phyloP scores from a whole-genome alignment of 805 yeast genomes.

The Sugiyamaella valdiviana region DNA sequence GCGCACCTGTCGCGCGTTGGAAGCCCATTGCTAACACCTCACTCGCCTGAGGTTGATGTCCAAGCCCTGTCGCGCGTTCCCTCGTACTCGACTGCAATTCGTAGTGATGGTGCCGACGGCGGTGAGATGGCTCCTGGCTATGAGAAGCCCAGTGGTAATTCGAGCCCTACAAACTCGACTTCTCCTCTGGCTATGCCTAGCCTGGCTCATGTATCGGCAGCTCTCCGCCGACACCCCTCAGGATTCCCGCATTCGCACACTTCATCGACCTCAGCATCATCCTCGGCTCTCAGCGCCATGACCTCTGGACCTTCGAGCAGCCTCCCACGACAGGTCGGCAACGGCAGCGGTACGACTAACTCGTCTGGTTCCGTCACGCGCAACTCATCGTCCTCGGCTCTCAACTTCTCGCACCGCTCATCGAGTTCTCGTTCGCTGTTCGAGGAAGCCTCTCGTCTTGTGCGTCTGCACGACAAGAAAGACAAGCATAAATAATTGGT shows the following conservation, averaged over 20 bases:
- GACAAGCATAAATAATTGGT: background rate
- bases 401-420: constrained; percentile 11
- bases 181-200: constrained; percentile 10
- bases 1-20: constrained; percentile 15
- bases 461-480: constrained; percentile 7
- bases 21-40: constrained; percentile 11
- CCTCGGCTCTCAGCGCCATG: constrained; percentile 1
- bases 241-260: constrained; percentile 5
- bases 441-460: constrained; percentile 18
- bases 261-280: constrained; percentile 3
- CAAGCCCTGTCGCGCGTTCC: constrained; percentile 65
- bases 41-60: constrained; percentile 28
- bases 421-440: constrained; percentile 19
- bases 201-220: constrained; percentile 1
- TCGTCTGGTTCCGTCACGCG: constrained; percentile 7
- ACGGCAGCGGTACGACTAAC: background rate
- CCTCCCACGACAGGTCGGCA: background rate
- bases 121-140: constrained; percentile 63
- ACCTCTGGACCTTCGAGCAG: background rate
- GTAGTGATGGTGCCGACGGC: constrained; percentile 41
- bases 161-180: constrained; percentile 20
- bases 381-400: constrained; percentile 11
- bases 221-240: background rate
- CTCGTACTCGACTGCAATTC: constrained; percentile 73
- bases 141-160: constrained; percentile 21